phyloP scores from a whole-genome alignment of 805 yeast species.

The Kuraishia molischiana region DNA sequence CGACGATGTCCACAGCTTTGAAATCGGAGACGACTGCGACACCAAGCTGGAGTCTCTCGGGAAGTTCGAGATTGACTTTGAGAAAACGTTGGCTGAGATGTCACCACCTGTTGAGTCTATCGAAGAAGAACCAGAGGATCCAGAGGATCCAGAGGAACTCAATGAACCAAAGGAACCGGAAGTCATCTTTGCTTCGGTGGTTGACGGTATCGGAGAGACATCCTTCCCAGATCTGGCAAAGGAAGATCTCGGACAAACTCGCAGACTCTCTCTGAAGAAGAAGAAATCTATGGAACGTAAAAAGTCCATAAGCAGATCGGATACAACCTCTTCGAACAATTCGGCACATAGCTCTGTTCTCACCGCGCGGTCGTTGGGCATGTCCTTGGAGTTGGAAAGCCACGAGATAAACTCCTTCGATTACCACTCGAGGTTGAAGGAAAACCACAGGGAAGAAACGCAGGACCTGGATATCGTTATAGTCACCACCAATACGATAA shows the following conservation, averaged over 20 bases:
- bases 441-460: slow-evolving; percentile 5
- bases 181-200: slow-evolving; percentile 20
- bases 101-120: background rate
- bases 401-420: background rate
- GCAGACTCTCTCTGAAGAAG: slow-evolving; percentile 21
- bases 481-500: slow-evolving; percentile 7
- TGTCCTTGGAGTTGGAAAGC: slow-evolving; percentile 1
- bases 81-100: background rate
- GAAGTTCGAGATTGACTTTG: background rate
- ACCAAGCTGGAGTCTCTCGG: background rate
- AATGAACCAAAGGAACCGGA: background rate
- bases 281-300: slow-evolving; percentile 23
- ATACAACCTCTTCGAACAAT: slow-evolving; percentile 13
- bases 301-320: slow-evolving; percentile 20
- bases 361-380: slow-evolving; percentile 7
- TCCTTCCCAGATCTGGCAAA: slow-evolving; percentile 22
- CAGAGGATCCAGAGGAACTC: background rate
- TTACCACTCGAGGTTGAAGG: slow-evolving; percentile 3
- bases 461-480: slow-evolving; percentile 6
- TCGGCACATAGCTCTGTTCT: slow-evolving; percentile 8
- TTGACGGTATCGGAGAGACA: slow-evolving; percentile 30
- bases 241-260: slow-evolving; percentile 19
- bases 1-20: background rate
- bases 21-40: slow-evolving; percentile 1
- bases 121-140: background rate